These are phyloP conservation scores for Calonectria fujianensis DNA, from an alignment of 2,329 filamentous ascomycete species.

Conservation along the genomic window DNA sequence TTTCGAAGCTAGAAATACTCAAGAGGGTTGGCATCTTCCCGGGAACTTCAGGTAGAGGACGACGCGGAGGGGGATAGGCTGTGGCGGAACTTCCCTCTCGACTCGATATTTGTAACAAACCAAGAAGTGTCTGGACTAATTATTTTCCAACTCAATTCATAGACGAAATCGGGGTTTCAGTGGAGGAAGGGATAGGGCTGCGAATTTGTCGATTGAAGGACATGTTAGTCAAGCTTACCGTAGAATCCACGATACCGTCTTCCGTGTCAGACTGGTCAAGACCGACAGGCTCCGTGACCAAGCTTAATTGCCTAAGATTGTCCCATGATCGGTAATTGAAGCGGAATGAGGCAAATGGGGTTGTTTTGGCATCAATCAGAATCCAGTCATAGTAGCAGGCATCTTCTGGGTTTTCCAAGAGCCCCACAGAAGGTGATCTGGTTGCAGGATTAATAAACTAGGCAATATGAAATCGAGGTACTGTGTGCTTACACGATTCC, in stretches of 20 bases:
- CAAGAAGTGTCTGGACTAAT: conserved; percentile 4
- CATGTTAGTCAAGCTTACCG: background rate
- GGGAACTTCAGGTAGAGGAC: conserved; percentile 51
- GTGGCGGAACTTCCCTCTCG: background rate
- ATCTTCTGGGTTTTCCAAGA: conserved; percentile 71
- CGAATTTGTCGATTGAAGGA: background rate
- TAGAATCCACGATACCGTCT: background rate
- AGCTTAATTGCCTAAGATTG: conserved; percentile 67
- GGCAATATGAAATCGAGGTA: background rate
- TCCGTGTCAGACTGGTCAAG: background rate
- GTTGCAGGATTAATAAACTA: conserved; percentile 36
- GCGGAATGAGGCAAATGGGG: conserved; percentile 71
- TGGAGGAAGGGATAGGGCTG: background rate
- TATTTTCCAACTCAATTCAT: background rate
- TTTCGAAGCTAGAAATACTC: conserved; percentile 30
- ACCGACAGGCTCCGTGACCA: conserved; percentile 61
- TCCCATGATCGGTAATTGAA: conserved; percentile 75
- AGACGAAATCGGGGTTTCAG: no score
- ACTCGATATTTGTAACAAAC: conserved; percentile 2
- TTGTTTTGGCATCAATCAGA: conserved; percentile 70
- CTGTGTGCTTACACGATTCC: conserved; percentile 70
- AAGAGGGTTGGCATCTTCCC: conserved; percentile 9
- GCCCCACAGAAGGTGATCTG: conserved; percentile 72
- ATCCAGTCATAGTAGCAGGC: conserved; percentile 72
- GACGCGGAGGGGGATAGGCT: conserved; percentile 16